phyloP scores from a whole-genome alignment of 176 grass and related monocot genomes.

The Avena eriantha region DNA sequence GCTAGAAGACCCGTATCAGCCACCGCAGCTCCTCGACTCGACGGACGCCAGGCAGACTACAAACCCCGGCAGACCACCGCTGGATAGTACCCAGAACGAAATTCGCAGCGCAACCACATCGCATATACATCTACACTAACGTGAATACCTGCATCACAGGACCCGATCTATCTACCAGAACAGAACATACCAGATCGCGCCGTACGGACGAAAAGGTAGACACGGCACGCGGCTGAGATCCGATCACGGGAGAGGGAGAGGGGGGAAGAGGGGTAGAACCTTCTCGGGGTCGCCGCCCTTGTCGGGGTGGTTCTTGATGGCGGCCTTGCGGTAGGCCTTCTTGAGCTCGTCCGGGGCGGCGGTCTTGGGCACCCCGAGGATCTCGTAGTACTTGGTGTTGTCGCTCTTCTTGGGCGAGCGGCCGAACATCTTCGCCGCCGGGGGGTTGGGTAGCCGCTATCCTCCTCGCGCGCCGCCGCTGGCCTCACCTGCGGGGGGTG shows the following conservation, averaged over 20 bases:
- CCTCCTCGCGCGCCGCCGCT: slow-evolving; percentile 33
- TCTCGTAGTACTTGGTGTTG: slow-evolving; percentile 95
- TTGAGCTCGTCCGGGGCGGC: slow-evolving; percentile 98
- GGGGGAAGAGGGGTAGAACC: slow-evolving; percentile 34
- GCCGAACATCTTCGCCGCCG: slow-evolving; percentile 82
- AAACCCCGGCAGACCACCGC: background rate
- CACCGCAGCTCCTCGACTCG: background rate
- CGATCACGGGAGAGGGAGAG: background rate
- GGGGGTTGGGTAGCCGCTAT: background rate
- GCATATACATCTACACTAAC: background rate
- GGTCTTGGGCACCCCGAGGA: slow-evolving; percentile 89
- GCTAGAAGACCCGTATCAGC: background rate
- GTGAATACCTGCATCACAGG: background rate
- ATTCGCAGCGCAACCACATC: background rate
- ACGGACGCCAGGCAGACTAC: background rate
- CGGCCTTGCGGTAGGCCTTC: slow-evolving; percentile 99
- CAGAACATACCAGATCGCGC: slow-evolving; percentile 21
- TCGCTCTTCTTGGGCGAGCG: slow-evolving; percentile 97
- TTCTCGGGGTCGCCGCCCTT: slow-evolving; percentile 99
- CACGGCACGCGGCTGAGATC: background rate
- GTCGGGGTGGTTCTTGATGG: slow-evolving; percentile 99
- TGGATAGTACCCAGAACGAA: background rate
- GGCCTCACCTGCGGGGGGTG: slow-evolving; percentile 41
- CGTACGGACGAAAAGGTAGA: background rate
- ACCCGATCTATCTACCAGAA: slow-evolving; percentile 31